phyloP scores from a whole-genome alignment of 805 yeast genomes.

The Starmerella davenportii region DNA sequence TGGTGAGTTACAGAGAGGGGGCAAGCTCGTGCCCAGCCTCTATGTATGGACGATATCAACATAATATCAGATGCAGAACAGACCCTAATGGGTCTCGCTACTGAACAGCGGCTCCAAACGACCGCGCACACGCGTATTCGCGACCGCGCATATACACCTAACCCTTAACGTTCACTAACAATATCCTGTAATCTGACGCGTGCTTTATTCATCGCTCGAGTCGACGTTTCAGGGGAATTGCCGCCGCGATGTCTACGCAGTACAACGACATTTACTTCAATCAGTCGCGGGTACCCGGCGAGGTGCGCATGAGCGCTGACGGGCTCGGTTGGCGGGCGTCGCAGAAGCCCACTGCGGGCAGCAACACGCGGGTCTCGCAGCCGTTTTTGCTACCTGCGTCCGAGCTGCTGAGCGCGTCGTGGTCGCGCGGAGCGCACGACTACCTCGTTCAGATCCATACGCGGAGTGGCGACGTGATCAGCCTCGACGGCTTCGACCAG shows the following conservation, averaged over 20 bases:
- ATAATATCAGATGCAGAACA: no score
- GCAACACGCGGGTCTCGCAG: slow-evolving; percentile 32
- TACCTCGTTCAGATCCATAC: slow-evolving; percentile 80
- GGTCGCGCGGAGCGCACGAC: slow-evolving; percentile 92
- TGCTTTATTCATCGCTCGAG: no score
- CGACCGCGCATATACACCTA: no score
- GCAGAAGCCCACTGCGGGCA: slow-evolving; percentile 29
- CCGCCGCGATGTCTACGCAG: slow-evolving; percentile 36
- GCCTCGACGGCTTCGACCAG: slow-evolving; percentile 79
- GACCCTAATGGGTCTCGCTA: no score
- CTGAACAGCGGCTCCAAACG: no score
- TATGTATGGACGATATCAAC: no score
- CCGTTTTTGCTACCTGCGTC: slow-evolving; percentile 85
- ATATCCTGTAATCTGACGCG: no score
- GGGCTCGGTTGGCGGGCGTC: slow-evolving; percentile 92
- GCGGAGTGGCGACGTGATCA: slow-evolving; percentile 66
- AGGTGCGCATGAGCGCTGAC: slow-evolving; percentile 87
- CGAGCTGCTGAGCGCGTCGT: slow-evolving; percentile 57
- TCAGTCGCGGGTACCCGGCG: slow-evolving; percentile 67
- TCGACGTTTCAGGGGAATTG: no score
- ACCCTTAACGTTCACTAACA: no score
- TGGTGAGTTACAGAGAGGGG: no score
- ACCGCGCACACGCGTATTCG: no score
- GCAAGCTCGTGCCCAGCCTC: no score
- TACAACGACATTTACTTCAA: slow-evolving; percentile 82